These are phyloP conservation scores for Termitomyces sp. DNA, from an alignment of 768 basidiomycete species.

Conservation along the genomic window DNA sequence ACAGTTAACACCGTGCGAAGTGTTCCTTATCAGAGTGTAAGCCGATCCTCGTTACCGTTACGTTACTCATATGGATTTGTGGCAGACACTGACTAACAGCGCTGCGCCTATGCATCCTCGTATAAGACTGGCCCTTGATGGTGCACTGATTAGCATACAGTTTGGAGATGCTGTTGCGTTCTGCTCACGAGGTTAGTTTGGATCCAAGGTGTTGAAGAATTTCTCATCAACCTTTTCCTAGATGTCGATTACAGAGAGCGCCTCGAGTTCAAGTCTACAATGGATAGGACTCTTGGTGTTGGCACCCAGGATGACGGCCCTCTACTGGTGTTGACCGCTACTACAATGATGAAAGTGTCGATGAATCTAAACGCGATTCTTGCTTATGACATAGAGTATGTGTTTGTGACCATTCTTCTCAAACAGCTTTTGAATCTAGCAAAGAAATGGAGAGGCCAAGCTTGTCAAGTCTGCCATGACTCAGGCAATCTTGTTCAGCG, in stretches of 20 bases:
- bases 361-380: slow-evolving; percentile 61
- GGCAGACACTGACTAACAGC: slow-evolving; percentile 55
- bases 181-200: slow-evolving; percentile 55
- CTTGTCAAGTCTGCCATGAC: slow-evolving; percentile 79
- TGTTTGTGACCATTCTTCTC: slow-evolving; percentile 6
- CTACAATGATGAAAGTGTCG: slow-evolving; percentile 64
- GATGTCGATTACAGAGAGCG: slow-evolving; percentile 72
- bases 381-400: slow-evolving; percentile 63
- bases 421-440: slow-evolving; percentile 2
- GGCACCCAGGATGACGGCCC: slow-evolving; percentile 48
- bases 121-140: slow-evolving; percentile 58
- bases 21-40: slow-evolving; percentile 77
- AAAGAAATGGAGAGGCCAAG: slow-evolving; percentile 59
- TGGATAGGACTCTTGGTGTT: slow-evolving; percentile 69
- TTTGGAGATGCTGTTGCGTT: slow-evolving; percentile 78
- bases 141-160: slow-evolving; percentile 57
- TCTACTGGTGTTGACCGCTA: slow-evolving; percentile 61
- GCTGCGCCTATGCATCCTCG: slow-evolving; percentile 72
- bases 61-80: not conserved
- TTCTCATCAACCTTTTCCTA: slow-evolving; percentile 22
- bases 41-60: slow-evolving; percentile 20
- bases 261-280: slow-evolving; percentile 64
- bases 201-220: not conserved
- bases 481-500: slow-evolving; percentile 78
- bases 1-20: slow-evolving; percentile 45